Conservation (phyloP, 306 rosid species). For the Quercus alba region DNA sequence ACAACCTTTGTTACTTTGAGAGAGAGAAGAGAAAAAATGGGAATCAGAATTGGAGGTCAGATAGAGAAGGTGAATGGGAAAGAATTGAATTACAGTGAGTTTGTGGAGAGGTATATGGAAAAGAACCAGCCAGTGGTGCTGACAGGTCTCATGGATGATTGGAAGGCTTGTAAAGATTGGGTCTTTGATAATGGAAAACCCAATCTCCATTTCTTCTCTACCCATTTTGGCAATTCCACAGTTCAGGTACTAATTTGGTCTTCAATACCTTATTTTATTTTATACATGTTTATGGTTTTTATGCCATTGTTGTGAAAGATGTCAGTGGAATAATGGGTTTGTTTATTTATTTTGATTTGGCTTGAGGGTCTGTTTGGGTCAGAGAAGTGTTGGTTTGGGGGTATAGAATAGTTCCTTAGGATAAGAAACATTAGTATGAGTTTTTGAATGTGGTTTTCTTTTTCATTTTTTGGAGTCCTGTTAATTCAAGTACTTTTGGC, state of each 20-base stretch:
- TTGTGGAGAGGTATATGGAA: constrained; percentile 59
- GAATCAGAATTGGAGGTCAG: constrained; percentile 45
- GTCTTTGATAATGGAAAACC: constrained; percentile 50
- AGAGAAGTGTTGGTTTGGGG: too few relatives aligned
- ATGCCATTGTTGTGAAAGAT: neutral
- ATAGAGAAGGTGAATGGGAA: constrained; percentile 76
- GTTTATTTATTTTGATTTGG: neutral
- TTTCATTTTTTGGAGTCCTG: neutral
- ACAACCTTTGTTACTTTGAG: too few relatives aligned
- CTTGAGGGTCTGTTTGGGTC: neutral
- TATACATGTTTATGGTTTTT: neutral
- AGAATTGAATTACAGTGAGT: constrained; percentile 58
- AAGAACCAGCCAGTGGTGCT: constrained; percentile 76
- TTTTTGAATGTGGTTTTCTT: neutral
- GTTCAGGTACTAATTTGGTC: constrained; percentile 58
- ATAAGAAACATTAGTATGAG: neutral
- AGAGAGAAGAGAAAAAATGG: constrained; percentile 25
- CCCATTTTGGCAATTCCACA: constrained; percentile 63
- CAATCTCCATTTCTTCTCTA: constrained; percentile 58
- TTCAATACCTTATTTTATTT: neutral
- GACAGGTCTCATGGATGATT: constrained; percentile 70
- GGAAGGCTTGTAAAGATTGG: constrained; percentile 86
- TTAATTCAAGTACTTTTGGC: neutral
- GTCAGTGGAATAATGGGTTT: neutral
- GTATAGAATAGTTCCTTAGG: too few relatives aligned